Conservation (phyloP, 2,329 filamentous ascomycete genomes). For the Cercospora sp. region DNA sequence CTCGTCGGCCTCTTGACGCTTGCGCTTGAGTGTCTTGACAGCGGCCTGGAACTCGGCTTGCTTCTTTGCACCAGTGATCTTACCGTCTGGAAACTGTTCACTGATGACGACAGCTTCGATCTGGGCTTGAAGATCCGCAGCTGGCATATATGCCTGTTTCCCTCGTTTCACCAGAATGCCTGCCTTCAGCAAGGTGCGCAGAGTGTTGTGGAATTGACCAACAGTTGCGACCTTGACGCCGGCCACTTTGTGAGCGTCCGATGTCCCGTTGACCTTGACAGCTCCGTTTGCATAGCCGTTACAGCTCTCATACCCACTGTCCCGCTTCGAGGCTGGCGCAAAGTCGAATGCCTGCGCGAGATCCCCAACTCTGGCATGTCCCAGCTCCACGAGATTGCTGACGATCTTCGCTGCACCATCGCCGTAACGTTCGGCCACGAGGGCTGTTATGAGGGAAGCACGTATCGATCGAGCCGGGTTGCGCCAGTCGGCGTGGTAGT, state of each 20-base stretch:
- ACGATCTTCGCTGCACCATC: conserved; percentile 71
- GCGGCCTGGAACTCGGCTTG: conserved; percentile 62
- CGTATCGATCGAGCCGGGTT: conserved; percentile 81
- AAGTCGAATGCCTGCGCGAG: conserved; percentile 63
- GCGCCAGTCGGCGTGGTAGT: conserved; percentile 80
- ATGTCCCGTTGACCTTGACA: conserved; percentile 20
- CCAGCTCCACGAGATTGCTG: conserved; percentile 71
- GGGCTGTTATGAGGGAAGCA: conserved; percentile 75
- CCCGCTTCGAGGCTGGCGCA: conserved; percentile 34
- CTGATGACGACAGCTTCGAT: conserved; percentile 64
- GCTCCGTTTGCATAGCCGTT: conserved; percentile 28
- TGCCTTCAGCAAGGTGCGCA: conserved; percentile 57
- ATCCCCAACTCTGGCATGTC: conserved; percentile 72
- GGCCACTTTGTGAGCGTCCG: conserved; percentile 20
- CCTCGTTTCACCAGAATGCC: conserved; percentile 68
- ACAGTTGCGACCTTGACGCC: conserved; percentile 38
- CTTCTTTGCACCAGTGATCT: conserved; percentile 63
- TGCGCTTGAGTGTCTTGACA: conserved; percentile 59
- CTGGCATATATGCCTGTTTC: conserved; percentile 51
- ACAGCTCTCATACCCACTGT: conserved; percentile 31
- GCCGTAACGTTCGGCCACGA: conserved; percentile 73
- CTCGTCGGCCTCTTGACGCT: conserved; percentile 46
- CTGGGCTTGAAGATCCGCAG: conserved; percentile 58
- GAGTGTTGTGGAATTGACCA: conserved; percentile 45
- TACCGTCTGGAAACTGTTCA: conserved; percentile 53